Percentiles rank a stretch among this genome's conserved stretches.
Evolutionary conservation across 768 basidiomycete species (phyloP).

Genomic region (Butyriboletus loyo): DNA sequence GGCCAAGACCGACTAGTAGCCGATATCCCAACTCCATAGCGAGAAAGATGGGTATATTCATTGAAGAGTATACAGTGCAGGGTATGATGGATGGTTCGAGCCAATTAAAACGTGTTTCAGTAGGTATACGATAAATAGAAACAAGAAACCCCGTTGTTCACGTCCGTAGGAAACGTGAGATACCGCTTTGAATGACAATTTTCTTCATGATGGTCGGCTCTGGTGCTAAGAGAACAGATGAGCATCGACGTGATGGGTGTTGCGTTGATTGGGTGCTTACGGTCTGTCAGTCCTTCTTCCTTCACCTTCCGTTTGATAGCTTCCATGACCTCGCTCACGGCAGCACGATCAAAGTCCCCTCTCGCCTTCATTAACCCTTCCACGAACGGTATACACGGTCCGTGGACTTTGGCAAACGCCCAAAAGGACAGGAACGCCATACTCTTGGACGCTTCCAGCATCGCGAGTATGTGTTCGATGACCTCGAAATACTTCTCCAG

Average conservation of each 20-base stretch:
- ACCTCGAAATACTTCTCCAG: constrained; percentile 84
- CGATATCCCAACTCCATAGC: neutral
- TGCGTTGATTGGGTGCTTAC: constrained; percentile 45
- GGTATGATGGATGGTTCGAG: neutral
- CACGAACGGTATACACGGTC: constrained; percentile 88
- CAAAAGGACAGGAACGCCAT: constrained; percentile 92
- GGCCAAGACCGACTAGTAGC: constrained; percentile 45
- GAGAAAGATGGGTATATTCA: neutral
- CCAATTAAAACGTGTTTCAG: neutral
- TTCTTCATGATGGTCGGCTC: constrained; percentile 93
- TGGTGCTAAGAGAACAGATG: constrained; percentile 45
- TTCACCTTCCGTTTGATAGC: constrained; percentile 89
- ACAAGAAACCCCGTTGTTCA: constrained; percentile 8
- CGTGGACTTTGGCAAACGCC: constrained; percentile 90
- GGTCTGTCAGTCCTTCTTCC: constrained; percentile 80
- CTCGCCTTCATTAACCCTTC: constrained; percentile 87
- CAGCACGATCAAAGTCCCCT: constrained; percentile 87
- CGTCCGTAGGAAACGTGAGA: constrained; percentile 69
- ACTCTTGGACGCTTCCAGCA: constrained; percentile 84
- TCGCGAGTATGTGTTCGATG: constrained; percentile 74
- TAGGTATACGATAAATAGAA: constrained; percentile 7
- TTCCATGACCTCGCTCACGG: constrained; percentile 89
- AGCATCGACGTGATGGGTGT: neutral
- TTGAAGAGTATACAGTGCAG: constrained; percentile 10
- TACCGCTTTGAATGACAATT: constrained; percentile 68